Conservation (phyloP, 164 flowering plant species). For the Amborella trichopoda region DNA sequence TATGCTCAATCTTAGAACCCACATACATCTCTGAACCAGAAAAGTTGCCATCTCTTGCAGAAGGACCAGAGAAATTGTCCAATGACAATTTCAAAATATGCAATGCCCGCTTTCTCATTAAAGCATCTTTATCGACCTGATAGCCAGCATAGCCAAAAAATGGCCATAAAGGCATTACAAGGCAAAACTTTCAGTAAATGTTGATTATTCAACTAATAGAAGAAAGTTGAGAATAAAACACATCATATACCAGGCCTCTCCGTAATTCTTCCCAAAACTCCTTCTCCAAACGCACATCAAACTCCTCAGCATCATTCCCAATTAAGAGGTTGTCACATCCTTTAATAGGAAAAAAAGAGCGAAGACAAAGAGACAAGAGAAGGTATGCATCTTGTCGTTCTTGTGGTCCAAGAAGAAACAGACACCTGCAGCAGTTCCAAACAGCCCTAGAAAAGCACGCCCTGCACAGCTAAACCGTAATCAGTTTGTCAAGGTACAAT, state of each 20-base stretch:
- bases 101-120: conserved; percentile 75
- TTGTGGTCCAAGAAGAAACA: conserved; percentile 47
- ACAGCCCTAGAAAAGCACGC: conserved; percentile 29
- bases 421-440: conserved; percentile 64
- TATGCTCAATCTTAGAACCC: conserved; percentile 1
- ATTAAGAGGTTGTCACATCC: conserved; percentile 15
- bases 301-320: conserved; percentile 20
- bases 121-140: conserved; percentile 73
- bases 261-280: conserved; percentile 78
- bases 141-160: not conserved
- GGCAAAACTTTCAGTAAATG: not conserved
- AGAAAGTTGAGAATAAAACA: too few relatives aligned
- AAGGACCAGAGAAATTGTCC: conserved; percentile 2
- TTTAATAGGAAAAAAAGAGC: conserved; percentile 24
- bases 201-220: not conserved
- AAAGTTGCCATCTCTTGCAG: too few relatives aligned
- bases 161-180: not conserved
- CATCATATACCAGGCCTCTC: conserved; percentile 85
- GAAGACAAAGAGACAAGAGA: conserved; percentile 56
- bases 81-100: conserved; percentile 51
- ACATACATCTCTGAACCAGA: conserved; percentile 11
- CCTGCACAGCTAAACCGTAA: conserved; percentile 38
- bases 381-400: conserved; percentile 80
- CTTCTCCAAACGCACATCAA: conserved; percentile 44
- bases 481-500: too few relatives aligned